phyloP scores from a whole-genome alignment of 192 early-diverging fungal genomes.

The Coemansia sp. region DNA sequence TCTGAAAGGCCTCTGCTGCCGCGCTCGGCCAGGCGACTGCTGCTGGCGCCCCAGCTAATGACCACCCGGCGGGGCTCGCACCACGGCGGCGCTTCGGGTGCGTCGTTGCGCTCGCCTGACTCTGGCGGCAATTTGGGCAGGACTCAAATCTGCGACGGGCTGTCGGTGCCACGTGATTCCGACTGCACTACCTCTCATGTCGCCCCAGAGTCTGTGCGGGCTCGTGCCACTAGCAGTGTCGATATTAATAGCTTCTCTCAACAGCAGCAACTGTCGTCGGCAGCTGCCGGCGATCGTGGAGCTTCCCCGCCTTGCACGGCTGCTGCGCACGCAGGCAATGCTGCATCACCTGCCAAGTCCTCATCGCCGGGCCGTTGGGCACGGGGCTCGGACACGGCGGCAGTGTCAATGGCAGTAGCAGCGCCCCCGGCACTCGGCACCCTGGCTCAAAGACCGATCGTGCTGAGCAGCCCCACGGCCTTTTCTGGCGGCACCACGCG shows the following conservation, averaged over 20 bases:
- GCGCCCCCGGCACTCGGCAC: neutral
- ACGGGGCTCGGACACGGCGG: neutral
- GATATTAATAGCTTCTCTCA: neutral
- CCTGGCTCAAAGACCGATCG: neutral
- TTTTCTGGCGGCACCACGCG: neutral
- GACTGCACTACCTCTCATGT: neutral
- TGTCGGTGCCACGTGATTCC: constrained; percentile 1
- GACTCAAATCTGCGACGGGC: constrained; percentile 6
- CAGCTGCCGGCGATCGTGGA: neutral
- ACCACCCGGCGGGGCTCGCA: neutral
- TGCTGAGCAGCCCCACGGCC: neutral
- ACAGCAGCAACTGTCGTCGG: neutral
- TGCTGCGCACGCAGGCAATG: neutral
- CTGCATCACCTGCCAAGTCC: neutral
- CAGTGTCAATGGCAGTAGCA: constrained; percentile 1
- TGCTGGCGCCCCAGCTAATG: neutral
- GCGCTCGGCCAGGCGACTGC: constrained; percentile 3
- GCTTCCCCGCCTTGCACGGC: neutral
- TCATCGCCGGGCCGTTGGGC: neutral
- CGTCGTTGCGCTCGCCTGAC: neutral
- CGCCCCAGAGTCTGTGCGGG: constrained; percentile 6
- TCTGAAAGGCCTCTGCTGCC: neutral
- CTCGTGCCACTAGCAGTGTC: neutral
- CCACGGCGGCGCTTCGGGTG: neutral
- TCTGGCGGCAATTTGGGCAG: constrained; percentile 21